A percentile compares a stretch with the other conserved stretches of the same genome.
phyloP scores from a whole-genome alignment of 2,329 filamentous ascomycete genomes.

The Aureobasidium sp. region DNA sequence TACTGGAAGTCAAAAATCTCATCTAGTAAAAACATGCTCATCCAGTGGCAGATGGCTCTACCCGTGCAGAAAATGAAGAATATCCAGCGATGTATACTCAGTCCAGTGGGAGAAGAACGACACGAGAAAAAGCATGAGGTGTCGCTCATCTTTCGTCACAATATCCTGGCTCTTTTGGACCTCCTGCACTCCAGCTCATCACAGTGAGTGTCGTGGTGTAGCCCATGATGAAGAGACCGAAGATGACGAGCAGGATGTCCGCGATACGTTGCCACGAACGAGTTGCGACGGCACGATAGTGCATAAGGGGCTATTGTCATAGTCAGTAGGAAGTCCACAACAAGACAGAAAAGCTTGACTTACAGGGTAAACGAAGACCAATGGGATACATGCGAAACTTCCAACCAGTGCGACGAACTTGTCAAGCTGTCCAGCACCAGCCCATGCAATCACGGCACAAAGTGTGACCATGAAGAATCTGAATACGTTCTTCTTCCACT shows the following conservation, averaged over 20 bases:
- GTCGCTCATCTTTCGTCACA: slow-evolving; percentile 41
- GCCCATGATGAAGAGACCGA: slow-evolving; percentile 78
- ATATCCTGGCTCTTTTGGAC: slow-evolving; percentile 49
- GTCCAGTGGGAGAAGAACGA: neutral
- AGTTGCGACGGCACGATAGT: slow-evolving; percentile 71
- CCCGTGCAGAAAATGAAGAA: neutral
- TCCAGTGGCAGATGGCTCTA: neutral
- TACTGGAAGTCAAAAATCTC: neutral
- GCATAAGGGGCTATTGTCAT: slow-evolving; percentile 66
- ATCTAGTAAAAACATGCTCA: neutral
- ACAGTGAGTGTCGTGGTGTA: slow-evolving; percentile 88
- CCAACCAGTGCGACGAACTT: slow-evolving; percentile 96
- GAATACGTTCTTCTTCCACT: slow-evolving; percentile 99
- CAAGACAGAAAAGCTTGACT: slow-evolving; percentile 33
- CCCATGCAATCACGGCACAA: slow-evolving; percentile 83
- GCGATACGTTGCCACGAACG: slow-evolving; percentile 57
- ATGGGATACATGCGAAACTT: slow-evolving; percentile 93
- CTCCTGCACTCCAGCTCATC: slow-evolving; percentile 64
- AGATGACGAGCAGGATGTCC: slow-evolving; percentile 69
- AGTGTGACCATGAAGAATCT: slow-evolving; percentile 85
- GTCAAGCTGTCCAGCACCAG: slow-evolving; percentile 84
- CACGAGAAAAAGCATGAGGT: too few species aligned
- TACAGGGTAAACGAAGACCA: slow-evolving; percentile 97
- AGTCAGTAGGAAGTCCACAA: neutral
- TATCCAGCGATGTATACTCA: neutral